These are phyloP conservation scores for Elsinoe perseae DNA, from an alignment of 2,329 filamentous ascomycete genomes.

Conservation along the genomic window DNA sequence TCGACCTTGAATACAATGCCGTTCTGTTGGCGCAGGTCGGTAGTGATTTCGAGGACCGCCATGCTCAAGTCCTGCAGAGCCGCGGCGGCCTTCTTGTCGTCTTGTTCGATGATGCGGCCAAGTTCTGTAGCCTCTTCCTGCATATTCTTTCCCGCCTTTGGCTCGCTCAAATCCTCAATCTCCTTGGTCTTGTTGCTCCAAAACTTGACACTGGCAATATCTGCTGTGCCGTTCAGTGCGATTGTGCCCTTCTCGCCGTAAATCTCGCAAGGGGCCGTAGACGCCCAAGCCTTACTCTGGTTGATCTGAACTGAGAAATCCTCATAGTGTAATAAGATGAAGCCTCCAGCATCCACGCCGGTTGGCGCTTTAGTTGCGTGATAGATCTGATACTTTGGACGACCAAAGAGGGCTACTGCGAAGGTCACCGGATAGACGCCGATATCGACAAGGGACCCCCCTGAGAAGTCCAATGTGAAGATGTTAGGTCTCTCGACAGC, in stretches of 20 bases:
- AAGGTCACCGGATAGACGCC: conserved; percentile 43
- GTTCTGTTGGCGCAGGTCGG: conserved; percentile 38
- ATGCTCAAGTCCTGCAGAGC: conserved; percentile 36
- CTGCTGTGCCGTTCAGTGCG: conserved; percentile 37
- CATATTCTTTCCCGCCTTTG: conserved; percentile 39
- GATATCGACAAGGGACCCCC: conserved; percentile 42
- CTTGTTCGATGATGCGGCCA: conserved; percentile 36
- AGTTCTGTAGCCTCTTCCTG: conserved; percentile 42
- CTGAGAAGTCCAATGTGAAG: conserved; percentile 41
- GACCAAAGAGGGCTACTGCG: conserved; percentile 42
- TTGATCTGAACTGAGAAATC: conserved; percentile 38
- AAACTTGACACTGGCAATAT: conserved; percentile 37
- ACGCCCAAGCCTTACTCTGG: conserved; percentile 39
- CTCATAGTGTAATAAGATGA: conserved; percentile 38
- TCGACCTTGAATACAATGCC: conserved; percentile 32
- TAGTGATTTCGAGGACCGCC: conserved; percentile 37
- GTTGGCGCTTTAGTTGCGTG: conserved; percentile 37
- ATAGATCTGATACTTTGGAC: conserved; percentile 36
- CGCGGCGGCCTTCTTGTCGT: conserved; percentile 32
- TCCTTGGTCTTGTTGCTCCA: conserved; percentile 39
- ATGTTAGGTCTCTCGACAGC: conserved; percentile 42
- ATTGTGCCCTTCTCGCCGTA: conserved; percentile 43
- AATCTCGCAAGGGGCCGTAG: conserved; percentile 39
- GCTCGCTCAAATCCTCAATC: conserved; percentile 33
- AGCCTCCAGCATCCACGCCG: conserved; percentile 42